Conservation (phyloP, 345 rosid genomes). For the Salix viminalis region DNA sequence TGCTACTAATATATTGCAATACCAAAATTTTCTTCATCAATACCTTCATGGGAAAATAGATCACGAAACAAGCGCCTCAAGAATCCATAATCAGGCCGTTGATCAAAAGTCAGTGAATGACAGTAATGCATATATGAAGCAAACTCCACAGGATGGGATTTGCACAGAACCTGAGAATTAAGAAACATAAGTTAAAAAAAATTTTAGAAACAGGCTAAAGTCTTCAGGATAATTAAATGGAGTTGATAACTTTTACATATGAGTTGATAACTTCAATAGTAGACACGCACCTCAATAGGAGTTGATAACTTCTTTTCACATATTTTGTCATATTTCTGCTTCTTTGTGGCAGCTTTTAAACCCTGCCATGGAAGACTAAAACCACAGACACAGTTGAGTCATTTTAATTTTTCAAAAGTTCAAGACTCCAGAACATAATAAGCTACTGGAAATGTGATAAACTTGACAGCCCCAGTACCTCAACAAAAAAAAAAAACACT, state of each 20-base stretch:
- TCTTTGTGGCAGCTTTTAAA: slow-evolving; percentile 81
- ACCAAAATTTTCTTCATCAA: neutral
- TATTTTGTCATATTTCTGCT: slow-evolving; percentile 85
- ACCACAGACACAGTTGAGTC: neutral
- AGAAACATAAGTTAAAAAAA: neutral
- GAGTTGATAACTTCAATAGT: slow-evolving; percentile 62
- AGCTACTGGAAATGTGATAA: neutral
- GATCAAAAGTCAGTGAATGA: slow-evolving; percentile 74
- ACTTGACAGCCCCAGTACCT: neutral
- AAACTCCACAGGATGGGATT: slow-evolving; percentile 74
- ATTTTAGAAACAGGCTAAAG: too few species aligned
- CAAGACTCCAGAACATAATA: neutral
- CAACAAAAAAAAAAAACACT: neutral
- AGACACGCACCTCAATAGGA: slow-evolving; percentile 70
- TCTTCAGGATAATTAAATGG: slow-evolving; percentile 25
- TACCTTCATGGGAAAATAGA: slow-evolving; percentile 76
- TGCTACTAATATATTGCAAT: neutral
- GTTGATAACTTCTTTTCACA: slow-evolving; percentile 88
- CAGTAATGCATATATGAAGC: slow-evolving; percentile 89
- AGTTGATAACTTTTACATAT: slow-evolving; percentile 79
- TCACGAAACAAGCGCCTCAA: slow-evolving; percentile 76
- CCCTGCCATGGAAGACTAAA: slow-evolving; percentile 96
- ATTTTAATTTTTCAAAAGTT: neutral
- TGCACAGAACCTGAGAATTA: slow-evolving; percentile 59
- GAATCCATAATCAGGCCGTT: slow-evolving; percentile 82